phyloP scores from a whole-genome alignment of 2,329 filamentous ascomycete species.

The Pleurostoma richardsiae region DNA sequence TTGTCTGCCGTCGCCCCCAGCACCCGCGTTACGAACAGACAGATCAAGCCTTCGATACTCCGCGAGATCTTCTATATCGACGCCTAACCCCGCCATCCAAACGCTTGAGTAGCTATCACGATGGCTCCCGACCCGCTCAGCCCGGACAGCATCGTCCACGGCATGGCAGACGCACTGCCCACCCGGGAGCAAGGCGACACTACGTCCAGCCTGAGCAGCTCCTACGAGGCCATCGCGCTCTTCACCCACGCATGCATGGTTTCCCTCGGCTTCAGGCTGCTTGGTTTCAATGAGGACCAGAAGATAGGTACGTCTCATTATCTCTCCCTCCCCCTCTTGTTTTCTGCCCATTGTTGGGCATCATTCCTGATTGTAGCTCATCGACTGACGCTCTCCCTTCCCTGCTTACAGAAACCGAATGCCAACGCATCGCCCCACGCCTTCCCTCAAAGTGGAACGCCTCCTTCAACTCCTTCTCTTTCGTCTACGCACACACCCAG shows the following conservation, averaged over 20 bases:
- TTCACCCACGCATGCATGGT: slow-evolving; percentile 80
- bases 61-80: too few relatives aligned
- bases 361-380: too few relatives aligned
- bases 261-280: slow-evolving; percentile 72
- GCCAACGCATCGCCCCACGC: slow-evolving; percentile 51
- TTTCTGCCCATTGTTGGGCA: too few relatives aligned
- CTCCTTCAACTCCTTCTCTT: slow-evolving; percentile 65
- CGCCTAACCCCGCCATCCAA: too few relatives aligned
- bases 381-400: slow-evolving; percentile 2
- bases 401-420: slow-evolving; percentile 43
- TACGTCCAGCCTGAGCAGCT: slow-evolving; percentile 60
- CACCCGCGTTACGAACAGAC: too few relatives aligned
- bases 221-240: slow-evolving; percentile 79
- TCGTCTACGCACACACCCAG: slow-evolving; percentile 82
- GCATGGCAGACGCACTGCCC: slow-evolving; percentile 57
- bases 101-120: neutral
- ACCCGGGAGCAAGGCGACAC: slow-evolving; percentile 46
- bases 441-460: slow-evolving; percentile 80
- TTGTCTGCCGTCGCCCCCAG: too few relatives aligned
- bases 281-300: slow-evolving; percentile 82
- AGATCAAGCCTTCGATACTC: too few relatives aligned
- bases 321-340: neutral
- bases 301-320: slow-evolving; percentile 50
- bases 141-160: slow-evolving; percentile 41
- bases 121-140: slow-evolving; percentile 29